phyloP scores from a whole-genome alignment of 176 grass and related monocot species.

The Eleusine indica region DNA sequence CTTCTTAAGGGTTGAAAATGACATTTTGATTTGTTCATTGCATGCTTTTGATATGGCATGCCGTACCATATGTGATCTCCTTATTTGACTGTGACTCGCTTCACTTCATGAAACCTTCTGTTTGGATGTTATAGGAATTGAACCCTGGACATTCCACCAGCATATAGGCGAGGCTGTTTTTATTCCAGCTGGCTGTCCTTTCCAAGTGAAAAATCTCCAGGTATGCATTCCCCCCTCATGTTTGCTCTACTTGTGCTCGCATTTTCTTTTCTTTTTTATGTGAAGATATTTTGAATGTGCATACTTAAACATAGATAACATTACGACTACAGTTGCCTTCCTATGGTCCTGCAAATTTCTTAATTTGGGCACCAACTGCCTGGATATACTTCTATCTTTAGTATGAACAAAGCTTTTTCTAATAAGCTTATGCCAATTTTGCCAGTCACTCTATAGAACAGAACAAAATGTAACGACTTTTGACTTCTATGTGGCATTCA shows the following conservation, averaged over 20 bases:
- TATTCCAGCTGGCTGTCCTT: conserved; percentile 92
- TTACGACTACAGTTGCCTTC: conserved; percentile 4
- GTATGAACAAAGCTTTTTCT: conserved; percentile 8
- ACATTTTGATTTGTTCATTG: background rate
- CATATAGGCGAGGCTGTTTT: conserved; percentile 91
- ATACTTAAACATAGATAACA: background rate
- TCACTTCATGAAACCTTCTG: conserved; percentile 17
- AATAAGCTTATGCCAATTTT: background rate
- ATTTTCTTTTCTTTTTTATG: conserved; percentile 6
- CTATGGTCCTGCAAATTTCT: background rate
- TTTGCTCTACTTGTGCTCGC: conserved; percentile 17
- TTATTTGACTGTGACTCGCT: conserved; percentile 20
- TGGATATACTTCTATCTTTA: background rate
- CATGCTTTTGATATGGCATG: conserved; percentile 21
- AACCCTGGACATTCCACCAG: conserved; percentile 77
- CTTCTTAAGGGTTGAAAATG: conserved; percentile 11
- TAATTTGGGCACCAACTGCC: background rate
- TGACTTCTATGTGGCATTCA: background rate
- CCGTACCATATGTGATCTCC: conserved; percentile 14
- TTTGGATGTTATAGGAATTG: conserved; percentile 67
- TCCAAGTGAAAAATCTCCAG: conserved; percentile 92
- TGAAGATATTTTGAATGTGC: conserved; percentile 17
- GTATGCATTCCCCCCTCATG: conserved; percentile 40
- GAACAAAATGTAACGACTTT: background rate
- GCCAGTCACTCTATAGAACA: background rate